Evolutionary conservation across 805 yeast species (phyloP), one percentile per base, ranked within the genome.

Genomic region (Metschnikowia bowlesiae): DNA sequence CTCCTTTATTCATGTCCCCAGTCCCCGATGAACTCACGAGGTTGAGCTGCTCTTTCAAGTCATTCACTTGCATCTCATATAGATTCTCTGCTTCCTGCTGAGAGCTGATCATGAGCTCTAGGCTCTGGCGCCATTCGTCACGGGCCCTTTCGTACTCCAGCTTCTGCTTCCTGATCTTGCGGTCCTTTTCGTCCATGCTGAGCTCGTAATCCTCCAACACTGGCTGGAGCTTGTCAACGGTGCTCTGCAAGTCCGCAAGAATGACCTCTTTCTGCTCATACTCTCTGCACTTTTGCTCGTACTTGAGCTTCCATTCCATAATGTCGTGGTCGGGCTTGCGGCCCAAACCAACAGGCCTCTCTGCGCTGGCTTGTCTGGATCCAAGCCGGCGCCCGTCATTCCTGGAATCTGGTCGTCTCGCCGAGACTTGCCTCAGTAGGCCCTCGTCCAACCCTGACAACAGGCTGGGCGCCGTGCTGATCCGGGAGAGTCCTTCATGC

Each of bases 71-170:
- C n/a, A 66, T 63, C 45, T 73, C 68, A 57, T 76, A 82, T 33
- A 78, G 64, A 18, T 62, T 60, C 52, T 79, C 85, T 51, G 78
- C 80, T 51, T 82, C 85, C 45, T 73, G 76, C 35, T 82, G 81
- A 39, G 82, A 81, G 32, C 67, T 62, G 40, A 81, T 79, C 62
- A 84, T 71, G 40, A 80, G 66, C 51, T 79, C 84, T 44, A 84
- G 73, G 14, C 80, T 82, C 45, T 78, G 80, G 42, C 84, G 63
- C 67, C 85, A 70, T 59, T 84, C 87, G 43, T 75, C 78, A 30
- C 85, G 69, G 41, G 84, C 85, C 13, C 63, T 58, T 46, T 81
- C 85, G 40, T 78, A 75, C 29, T 70, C 76, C 16, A 58, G 59
- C 58, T 76, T 78, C 50, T 75, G 81, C 47, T 71, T 74, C n/a